A percentile compares a stretch with the other conserved stretches of the same genome.
Conservation (phyloP, 169 alveolate genomes). For the Theileria luwenshuni region DNA sequence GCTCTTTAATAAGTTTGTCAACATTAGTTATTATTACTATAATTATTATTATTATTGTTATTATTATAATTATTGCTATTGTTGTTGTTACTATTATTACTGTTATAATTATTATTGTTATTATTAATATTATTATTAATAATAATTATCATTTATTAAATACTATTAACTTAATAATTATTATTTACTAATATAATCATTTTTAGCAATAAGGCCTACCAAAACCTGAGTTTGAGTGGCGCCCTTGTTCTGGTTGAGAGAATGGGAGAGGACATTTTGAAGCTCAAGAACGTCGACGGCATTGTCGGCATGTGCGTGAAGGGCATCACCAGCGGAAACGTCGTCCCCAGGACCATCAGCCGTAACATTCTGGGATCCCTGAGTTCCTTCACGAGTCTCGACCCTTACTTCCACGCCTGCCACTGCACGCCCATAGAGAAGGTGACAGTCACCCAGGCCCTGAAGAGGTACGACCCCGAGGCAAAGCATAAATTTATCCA, state of each 20-base stretch:
- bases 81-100: too few species aligned
- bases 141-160: background rate
- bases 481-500: constrained; percentile 35
- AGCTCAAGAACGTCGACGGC: constrained; percentile 39
- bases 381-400: constrained; percentile 21
- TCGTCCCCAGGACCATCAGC: constrained; percentile 27
- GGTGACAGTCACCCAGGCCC: constrained; percentile 9
- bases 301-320: constrained; percentile 24
- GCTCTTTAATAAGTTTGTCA: constrained; percentile 23
- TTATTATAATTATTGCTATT: too few species aligned
- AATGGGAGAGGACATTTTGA: constrained; percentile 32
- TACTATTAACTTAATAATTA: background rate
- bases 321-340: constrained; percentile 42
- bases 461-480: constrained; percentile 30
- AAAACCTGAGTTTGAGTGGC: constrained; percentile 29
- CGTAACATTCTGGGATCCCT: constrained; percentile 42
- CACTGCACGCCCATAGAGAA: constrained; percentile 11
- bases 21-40: background rate
- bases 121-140: too few species aligned
- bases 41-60: background rate
- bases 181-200: background rate
- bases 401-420: constrained; percentile 29
- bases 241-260: constrained; percentile 47
- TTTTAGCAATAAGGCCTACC: constrained; percentile 49
- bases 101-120: too few species aligned